Evolutionary conservation across 73 alveolate genomes (phyloP).

Genomic region (Tetrahymena elliotti): DNA sequence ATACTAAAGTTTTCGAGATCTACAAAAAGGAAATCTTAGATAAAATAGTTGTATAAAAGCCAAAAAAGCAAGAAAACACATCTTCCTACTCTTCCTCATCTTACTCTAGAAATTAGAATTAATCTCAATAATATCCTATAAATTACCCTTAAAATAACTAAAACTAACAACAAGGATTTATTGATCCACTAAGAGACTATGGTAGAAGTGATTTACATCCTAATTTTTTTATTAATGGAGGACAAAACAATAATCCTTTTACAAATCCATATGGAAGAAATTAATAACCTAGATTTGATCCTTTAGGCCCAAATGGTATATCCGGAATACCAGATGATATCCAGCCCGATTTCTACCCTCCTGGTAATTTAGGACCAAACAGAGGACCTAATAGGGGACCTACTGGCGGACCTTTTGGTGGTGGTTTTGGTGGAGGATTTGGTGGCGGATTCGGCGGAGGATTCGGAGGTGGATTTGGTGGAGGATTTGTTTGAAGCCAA

Average conservation of each 20-base stretch:
- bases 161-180: background rate
- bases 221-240: background rate
- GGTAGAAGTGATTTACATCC: background rate
- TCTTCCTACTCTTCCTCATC: background rate
- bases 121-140: background rate
- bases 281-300: background rate
- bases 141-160: background rate
- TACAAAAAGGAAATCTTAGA: background rate
- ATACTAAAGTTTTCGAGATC: background rate
- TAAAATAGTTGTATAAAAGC: background rate
- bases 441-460: constrained; percentile 38
- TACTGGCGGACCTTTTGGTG: constrained; percentile 19
- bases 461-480: constrained; percentile 26
- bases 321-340: background rate
- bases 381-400: constrained; percentile 8
- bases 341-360: background rate
- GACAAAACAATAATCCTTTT: background rate
- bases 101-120: background rate
- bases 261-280: background rate
- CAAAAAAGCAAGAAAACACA: background rate
- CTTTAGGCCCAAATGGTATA: background rate
- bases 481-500: constrained; percentile 3
- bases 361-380: background rate
- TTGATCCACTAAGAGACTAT: background rate
- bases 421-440: constrained; percentile 35